phyloP scores from a whole-genome alignment of 768 basidiomycete genomes.

The Rhizopogon vinicolor region DNA sequence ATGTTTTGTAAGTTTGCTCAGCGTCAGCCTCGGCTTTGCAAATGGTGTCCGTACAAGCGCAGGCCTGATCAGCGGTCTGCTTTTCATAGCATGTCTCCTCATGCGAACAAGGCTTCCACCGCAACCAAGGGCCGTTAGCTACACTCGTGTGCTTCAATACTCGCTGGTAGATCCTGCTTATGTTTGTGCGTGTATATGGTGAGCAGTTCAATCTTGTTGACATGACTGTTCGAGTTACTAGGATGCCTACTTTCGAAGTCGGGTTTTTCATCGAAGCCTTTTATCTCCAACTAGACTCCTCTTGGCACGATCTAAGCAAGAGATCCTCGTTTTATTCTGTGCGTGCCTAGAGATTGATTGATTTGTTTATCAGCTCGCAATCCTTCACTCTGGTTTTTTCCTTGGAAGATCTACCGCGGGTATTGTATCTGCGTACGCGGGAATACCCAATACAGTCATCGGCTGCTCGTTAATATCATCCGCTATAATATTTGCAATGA shows the following conservation, averaged over 20 bases:
- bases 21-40: conserved; percentile 28
- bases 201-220: background rate
- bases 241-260: conserved; percentile 19
- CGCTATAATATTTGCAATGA: conserved; percentile 39
- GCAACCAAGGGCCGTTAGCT: conserved; percentile 6
- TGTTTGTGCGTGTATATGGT: conserved; percentile 20
- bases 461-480: conserved; percentile 29
- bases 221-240: background rate
- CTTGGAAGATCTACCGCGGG: conserved; percentile 43
- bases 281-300: conserved; percentile 53
- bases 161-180: conserved; percentile 17
- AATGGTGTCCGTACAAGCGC: conserved; percentile 42
- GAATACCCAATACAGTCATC: conserved; percentile 41
- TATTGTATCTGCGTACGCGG: conserved; percentile 33
- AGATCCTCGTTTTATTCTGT: conserved; percentile 55
- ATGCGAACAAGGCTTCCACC: conserved; percentile 38
- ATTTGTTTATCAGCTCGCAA: conserved; percentile 33
- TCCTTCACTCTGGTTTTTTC: conserved; percentile 46
- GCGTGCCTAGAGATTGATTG: background rate
- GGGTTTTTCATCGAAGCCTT: conserved; percentile 49
- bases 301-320: conserved; percentile 39
- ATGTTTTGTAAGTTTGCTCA: no score
- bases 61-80: conserved; percentile 32
- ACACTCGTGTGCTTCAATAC: conserved; percentile 12
- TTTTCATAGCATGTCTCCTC: conserved; percentile 27